These are phyloP conservation scores for Phytophthora vignae DNA, from an alignment of 352 stramenopile species.

Conservation along the genomic window DNA sequence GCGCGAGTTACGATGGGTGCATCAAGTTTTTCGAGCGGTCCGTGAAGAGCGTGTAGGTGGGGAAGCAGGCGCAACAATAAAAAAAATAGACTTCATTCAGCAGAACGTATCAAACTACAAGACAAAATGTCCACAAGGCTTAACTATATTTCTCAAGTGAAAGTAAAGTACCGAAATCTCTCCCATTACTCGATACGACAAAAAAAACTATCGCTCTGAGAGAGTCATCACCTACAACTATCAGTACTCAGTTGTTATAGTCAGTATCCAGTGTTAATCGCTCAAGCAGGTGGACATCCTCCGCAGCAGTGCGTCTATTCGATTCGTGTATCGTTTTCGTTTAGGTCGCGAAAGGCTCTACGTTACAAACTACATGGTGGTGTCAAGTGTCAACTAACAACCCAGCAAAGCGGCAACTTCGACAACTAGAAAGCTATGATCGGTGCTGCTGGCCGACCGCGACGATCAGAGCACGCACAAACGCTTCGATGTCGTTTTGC, in stretches of 20 bases:
- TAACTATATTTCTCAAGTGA: slow-evolving; percentile 1
- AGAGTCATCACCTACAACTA: too few relatives aligned
- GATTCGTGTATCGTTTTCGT: not conserved
- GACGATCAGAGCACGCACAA: slow-evolving; percentile 21
- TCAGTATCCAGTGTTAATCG: not conserved
- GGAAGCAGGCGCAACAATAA: slow-evolving; percentile 1
- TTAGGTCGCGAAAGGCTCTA: not conserved
- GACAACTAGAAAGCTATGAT: not conserved
- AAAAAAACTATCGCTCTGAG: too few relatives aligned
- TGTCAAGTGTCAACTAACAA: not conserved
- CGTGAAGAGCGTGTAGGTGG: slow-evolving; percentile 43
- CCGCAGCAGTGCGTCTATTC: not conserved
- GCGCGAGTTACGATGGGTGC: slow-evolving; percentile 86
- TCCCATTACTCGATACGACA: too few relatives aligned
- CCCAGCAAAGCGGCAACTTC: slow-evolving; percentile 2
- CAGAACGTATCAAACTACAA: slow-evolving; percentile 13
- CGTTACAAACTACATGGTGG: not conserved
- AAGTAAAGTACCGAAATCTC: slow-evolving; percentile 1
- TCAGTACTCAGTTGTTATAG: too few relatives aligned
- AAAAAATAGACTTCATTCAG: slow-evolving; percentile 3
- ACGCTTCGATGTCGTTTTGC: slow-evolving; percentile 36
- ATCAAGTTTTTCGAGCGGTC: slow-evolving; percentile 84
- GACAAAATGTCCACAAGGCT: slow-evolving; percentile 19
- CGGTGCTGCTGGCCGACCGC: slow-evolving; percentile 9
- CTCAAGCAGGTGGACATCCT: not conserved